Evolutionary conservation across 2,329 filamentous ascomycete genomes (phyloP), one percentile per base, ranked within the genome.

Genomic region (Penicillium sp.): DNA sequence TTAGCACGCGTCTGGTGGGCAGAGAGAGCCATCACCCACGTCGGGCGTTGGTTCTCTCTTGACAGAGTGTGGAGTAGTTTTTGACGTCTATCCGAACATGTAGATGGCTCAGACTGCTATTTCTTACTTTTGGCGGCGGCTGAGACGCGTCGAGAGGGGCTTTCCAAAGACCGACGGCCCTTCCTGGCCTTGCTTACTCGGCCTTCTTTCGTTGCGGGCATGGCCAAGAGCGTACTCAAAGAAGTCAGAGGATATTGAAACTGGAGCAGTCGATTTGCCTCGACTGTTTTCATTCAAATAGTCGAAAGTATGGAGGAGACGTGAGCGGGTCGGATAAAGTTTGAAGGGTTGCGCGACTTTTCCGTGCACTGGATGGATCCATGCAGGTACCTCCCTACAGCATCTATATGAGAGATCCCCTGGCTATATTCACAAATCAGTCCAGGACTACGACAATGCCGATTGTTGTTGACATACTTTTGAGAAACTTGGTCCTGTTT

Each of bases 181-280:
- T 31, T 35, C 57, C 63, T 69, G 10, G 34, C 15, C 53, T 73
- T 74, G 7, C 60, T 62, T 11, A 73, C 54, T 56, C 69, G 62
- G 50, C 63, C 66, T 14, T 66, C 63, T 62, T 69, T 65, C 34
- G 64, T 64, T 4, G 63, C 57, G 8, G 66, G 62, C 64, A 67
- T 70, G 39, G 15, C 57, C 3, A 25, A 14, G 34, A 3, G 4
- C 6, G 12, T 1, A 8, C 3, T 12, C 34, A 17, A 39, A 47
- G 17, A 3, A 45, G 37, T 10, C 6, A 20, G 6, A 39, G 31
- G 31, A 31, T 31, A 31, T 8, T 31, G 22, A 10, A 22, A 14
- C 31, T 8, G 10, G 28, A n/a, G 8, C n/a, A 15, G n/a, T 34
- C 8, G 15, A 5, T 39, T 39, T 5, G 37, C 6, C 11, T n/a